Evolutionary conservation across 169 alveolate genomes (phyloP).

Genomic region (Plasmodium fragile): DNA sequence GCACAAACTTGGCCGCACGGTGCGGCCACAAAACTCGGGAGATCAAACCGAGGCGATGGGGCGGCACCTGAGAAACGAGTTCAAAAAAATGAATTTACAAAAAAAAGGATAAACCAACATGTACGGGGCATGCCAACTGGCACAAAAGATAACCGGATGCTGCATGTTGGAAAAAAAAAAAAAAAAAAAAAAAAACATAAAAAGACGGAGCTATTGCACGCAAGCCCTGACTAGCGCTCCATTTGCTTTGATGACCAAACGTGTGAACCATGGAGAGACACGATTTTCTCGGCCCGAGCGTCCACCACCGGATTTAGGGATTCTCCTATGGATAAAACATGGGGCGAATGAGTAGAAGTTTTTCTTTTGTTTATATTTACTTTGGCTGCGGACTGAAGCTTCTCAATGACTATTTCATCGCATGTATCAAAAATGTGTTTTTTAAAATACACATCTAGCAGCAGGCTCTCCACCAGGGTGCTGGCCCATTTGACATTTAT

Average conservation of each 20-base stretch:
- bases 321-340: constrained; percentile 71
- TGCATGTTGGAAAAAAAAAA: background rate
- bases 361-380: constrained; percentile 33
- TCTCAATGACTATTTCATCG: constrained; percentile 68
- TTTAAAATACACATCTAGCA: constrained; percentile 79
- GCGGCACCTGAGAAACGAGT: background rate
- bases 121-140: background rate
- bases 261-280: constrained; percentile 85
- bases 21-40: background rate
- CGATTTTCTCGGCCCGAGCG: constrained; percentile 84
- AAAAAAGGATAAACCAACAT: background rate
- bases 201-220: background rate
- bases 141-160: background rate
- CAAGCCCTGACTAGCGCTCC: constrained; percentile 34
- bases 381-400: constrained; percentile 53
- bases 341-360: constrained; percentile 13
- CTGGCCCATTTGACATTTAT: constrained; percentile 82
- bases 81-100: background rate
- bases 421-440: constrained; percentile 64
- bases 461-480: constrained; percentile 80
- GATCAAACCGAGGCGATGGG: background rate
- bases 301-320: constrained; percentile 77
- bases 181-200: background rate
- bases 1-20: no score
- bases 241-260: constrained; percentile 85